Percentiles rank a stretch among this genome's conserved stretches.
phyloP scores from a whole-genome alignment of 331 rosid genomes.

The Dryas integrifolia region DNA sequence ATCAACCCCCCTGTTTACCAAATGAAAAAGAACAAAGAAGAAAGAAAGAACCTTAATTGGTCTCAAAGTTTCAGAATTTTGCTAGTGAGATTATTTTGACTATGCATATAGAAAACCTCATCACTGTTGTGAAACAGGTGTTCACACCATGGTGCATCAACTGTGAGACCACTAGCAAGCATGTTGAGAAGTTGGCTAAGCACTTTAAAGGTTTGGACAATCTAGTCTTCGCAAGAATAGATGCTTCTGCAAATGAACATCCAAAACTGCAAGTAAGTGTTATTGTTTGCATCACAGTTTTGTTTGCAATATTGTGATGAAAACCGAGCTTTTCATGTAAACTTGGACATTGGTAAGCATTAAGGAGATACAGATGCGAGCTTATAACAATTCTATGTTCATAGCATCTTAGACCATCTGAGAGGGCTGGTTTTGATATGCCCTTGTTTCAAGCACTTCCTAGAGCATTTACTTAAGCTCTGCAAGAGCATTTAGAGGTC shows the following conservation, averaged over 20 bases:
- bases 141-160: conserved; percentile 83
- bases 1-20: neutral
- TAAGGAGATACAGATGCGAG: neutral
- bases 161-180: conserved; percentile 76
- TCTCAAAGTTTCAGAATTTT: neutral
- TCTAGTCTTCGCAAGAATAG: conserved; percentile 65
- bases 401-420: neutral
- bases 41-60: neutral
- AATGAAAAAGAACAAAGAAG: neutral
- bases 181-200: conserved; percentile 79
- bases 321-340: neutral
- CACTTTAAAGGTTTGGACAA: conserved; percentile 70
- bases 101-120: conserved; percentile 12
- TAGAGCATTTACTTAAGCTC: neutral
- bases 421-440: neutral
- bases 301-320: neutral
- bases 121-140: conserved; percentile 52
- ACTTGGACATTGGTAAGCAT: neutral
- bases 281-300: conserved; percentile 3
- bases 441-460: conserved; percentile 1
- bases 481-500: neutral
- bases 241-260: conserved; percentile 80
- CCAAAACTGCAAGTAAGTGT: conserved; percentile 69
- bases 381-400: neutral
- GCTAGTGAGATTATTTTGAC: neutral